These are phyloP conservation scores for Aspergillus phoenicis DNA, from an alignment of 2,329 filamentous ascomycete genomes.

Conservation along the genomic window DNA sequence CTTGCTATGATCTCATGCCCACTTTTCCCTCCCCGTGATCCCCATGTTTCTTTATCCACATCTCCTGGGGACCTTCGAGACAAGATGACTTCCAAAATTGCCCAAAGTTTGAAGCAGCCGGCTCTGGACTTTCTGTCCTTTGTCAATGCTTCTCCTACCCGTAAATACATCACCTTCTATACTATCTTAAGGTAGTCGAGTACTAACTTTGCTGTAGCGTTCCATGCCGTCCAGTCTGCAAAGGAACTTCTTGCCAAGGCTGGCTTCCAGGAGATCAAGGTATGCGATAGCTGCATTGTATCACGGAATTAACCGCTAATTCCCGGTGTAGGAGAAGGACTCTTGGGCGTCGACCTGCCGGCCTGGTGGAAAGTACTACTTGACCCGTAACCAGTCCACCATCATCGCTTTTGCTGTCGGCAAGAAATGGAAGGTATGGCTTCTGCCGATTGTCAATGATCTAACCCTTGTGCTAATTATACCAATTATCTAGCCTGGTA, in stretches of 20 bases:
- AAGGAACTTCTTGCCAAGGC: conserved; percentile 75
- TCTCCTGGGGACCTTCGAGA: conserved; percentile 27
- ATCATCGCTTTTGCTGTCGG: conserved; percentile 92
- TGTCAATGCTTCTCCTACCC: conserved; percentile 90
- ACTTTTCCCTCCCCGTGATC: conserved; percentile 14
- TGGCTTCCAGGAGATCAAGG: conserved; percentile 82
- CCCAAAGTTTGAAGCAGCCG: conserved; percentile 39
- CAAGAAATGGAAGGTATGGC: conserved; percentile 71
- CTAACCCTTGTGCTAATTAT: background rate
- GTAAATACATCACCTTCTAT: conserved; percentile 54
- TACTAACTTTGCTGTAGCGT: conserved; percentile 60
- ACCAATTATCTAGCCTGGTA: conserved; percentile 63
- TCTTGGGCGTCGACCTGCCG: conserved; percentile 78
- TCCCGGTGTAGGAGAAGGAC: conserved; percentile 68
- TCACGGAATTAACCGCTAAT: background rate
- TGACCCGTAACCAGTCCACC: conserved; percentile 90
- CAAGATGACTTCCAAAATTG: conserved; percentile 35
- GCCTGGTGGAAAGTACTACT: conserved; percentile 92
- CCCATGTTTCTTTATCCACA: conserved; percentile 10
- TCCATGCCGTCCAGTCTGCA: conserved; percentile 85
- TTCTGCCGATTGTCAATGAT: background rate
- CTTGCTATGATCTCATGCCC: conserved; percentile 17
- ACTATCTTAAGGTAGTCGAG: too few species aligned
- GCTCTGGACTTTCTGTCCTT: conserved; percentile 89
- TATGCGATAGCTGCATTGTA: conserved; percentile 30